Evolutionary conservation across 164 flowering plant genomes (phyloP), one percentile per base, ranked within the genome.

Genomic region (Litsea cubeba): DNA sequence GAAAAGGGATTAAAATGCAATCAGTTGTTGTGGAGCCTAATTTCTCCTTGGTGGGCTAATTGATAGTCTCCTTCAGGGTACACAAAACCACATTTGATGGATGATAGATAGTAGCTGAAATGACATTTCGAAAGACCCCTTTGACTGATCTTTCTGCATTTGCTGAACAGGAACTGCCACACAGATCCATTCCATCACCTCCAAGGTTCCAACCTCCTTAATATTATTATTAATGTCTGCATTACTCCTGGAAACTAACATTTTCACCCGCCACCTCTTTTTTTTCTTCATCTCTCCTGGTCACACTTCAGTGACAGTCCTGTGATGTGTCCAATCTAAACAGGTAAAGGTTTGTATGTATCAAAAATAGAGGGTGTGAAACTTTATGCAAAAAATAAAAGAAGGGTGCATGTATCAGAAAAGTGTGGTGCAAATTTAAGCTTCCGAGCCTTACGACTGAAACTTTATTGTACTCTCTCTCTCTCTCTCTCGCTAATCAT

Each of bases 401-500:
- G 12, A 54, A 54, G 60, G 60, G 60, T 54, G 58, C 18, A 15
- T 51, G 20, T 54, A 54, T 54, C 60, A 54, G n/a, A 54, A 54
- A 54, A 17, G 2, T 54, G 60, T 14, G n/a, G 60, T 54, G 60
- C 2, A 3, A 18, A 54, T 54, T 17, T 54, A 40, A 20, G 60
- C 60, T 17, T 54, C 20, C 20, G 17, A 15, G 20, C 60, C n/a
- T 3, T 14, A 3, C 11, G 11, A 8, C 46, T 40, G 46, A 40
- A 40, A 54, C 60, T 54, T 54, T 54, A 54, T 54, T 54, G 60
- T 54, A 14, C 78, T 32, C 70, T 65, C 69, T 57, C 78, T 62
- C 76, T 35, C 8, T 35, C 10, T 40, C 46, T 40, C 46, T 40
- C 46, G 60, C 83, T 83, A 85, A 84, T 87, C 85, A 85, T 87